Evolutionary conservation across 2,329 filamentous ascomycete species (phyloP).

Genomic region (Alternaria atra): DNA sequence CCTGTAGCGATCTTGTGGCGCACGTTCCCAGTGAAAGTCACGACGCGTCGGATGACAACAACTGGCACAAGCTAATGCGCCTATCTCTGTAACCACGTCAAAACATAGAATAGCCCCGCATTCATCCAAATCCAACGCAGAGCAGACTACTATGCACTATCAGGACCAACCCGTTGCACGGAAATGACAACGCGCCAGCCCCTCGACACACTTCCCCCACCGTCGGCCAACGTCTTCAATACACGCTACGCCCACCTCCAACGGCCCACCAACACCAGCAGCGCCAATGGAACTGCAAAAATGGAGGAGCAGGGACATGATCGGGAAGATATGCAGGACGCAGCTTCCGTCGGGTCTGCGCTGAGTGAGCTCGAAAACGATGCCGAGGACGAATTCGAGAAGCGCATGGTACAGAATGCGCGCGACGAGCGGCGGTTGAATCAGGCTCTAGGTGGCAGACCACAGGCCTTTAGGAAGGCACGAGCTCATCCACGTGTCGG

Average conservation of each 20-base stretch:
- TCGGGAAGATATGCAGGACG: conserved; percentile 34
- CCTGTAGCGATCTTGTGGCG: conserved; percentile 26
- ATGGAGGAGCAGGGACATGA: conserved; percentile 32
- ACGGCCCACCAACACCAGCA: conserved; percentile 18
- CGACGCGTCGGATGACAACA: conserved; percentile 37
- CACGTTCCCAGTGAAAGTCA: conserved; percentile 32
- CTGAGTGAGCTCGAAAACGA: conserved; percentile 54
- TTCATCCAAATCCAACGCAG: neutral
- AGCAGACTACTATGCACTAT: conserved; percentile 27
- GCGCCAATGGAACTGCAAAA: conserved; percentile 28
- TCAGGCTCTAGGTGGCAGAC: conserved; percentile 44
- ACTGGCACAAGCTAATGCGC: conserved; percentile 22
- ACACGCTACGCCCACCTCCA: conserved; percentile 36
- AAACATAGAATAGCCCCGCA: conserved; percentile 9
- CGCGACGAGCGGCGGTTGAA: conserved; percentile 54
- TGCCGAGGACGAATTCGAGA: conserved; percentile 56
- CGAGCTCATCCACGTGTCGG: conserved; percentile 51
- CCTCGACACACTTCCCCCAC: conserved; percentile 45
- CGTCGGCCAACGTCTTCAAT: conserved; percentile 34
- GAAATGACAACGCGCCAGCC: conserved; percentile 48
- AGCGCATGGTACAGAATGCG: conserved; percentile 55
- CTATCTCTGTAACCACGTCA: conserved; percentile 4
- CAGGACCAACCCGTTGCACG: conserved; percentile 12
- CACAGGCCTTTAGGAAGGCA: conserved; percentile 55
- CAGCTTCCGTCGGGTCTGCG: conserved; percentile 40